Conservation (phyloP, 2,329 filamentous ascomycete genomes). For the Epicoccum nigrum region DNA sequence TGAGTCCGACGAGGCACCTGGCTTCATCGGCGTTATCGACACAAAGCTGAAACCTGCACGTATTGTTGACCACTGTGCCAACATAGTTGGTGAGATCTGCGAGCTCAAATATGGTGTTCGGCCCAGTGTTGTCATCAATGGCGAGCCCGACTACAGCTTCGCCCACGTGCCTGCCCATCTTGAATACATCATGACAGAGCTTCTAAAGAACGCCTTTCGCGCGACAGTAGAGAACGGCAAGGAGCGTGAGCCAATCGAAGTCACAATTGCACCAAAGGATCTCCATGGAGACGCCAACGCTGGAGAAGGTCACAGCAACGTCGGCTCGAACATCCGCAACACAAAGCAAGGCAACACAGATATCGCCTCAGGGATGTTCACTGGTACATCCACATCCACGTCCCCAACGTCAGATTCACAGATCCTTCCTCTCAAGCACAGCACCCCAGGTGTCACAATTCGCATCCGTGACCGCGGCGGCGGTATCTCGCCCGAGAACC, state of each 20-base stretch:
- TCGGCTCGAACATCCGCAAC: slow-evolving; percentile 18
- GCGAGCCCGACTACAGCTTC: slow-evolving; percentile 85
- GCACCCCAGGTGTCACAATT: slow-evolving; percentile 86
- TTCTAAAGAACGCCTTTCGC: slow-evolving; percentile 95
- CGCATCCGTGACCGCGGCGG: slow-evolving; percentile 95
- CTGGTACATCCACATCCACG: slow-evolving; percentile 27
- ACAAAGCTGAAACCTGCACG: slow-evolving; percentile 81
- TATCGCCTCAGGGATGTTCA: slow-evolving; percentile 38
- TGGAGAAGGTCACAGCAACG: slow-evolving; percentile 1
- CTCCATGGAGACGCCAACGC: slow-evolving; percentile 16
- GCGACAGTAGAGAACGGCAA: slow-evolving; percentile 87
- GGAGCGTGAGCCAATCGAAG: slow-evolving; percentile 80
- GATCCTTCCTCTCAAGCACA: slow-evolving; percentile 53
- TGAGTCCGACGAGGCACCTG: slow-evolving; percentile 54
- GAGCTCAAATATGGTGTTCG: slow-evolving; percentile 93
- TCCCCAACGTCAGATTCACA: slow-evolving; percentile 38
- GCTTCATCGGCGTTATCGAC: slow-evolving; percentile 94
- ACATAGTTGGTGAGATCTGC: slow-evolving; percentile 93
- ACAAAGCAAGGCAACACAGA: slow-evolving; percentile 42
- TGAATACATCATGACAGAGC: slow-evolving; percentile 95
- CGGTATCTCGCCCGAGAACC: slow-evolving; percentile 82
- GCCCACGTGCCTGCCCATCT: slow-evolving; percentile 95
- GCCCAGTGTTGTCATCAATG: slow-evolving; percentile 79
- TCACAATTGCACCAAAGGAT: slow-evolving; percentile 77
- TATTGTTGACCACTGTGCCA: slow-evolving; percentile 82